These are phyloP conservation scores for Senna siamea DNA, from an alignment of 306 rosid genomes.

Conservation along the genomic window DNA sequence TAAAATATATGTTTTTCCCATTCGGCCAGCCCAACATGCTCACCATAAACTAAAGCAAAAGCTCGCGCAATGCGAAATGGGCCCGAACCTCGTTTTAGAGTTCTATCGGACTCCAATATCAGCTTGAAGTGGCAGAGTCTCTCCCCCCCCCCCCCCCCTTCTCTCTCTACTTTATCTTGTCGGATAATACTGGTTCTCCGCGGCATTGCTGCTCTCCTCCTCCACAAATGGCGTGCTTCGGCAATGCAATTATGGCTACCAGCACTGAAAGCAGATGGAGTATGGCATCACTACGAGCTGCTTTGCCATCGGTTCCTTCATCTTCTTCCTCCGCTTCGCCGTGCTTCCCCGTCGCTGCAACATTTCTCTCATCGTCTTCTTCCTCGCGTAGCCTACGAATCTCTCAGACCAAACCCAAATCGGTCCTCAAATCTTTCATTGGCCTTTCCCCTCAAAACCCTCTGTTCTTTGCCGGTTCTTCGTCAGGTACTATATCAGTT, in stretches of 20 bases:
- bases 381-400: slow-evolving; percentile 33
- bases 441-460: slow-evolving; percentile 66
- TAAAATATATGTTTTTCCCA: background rate
- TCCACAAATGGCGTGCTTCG: slow-evolving; percentile 40
- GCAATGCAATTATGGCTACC: slow-evolving; percentile 44
- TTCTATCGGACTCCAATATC: background rate
- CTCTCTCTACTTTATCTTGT: slow-evolving; percentile 23
- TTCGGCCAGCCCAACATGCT: background rate
- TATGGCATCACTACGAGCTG: slow-evolving; percentile 64
- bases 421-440: slow-evolving; percentile 52
- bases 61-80: background rate
- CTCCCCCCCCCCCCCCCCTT: background rate
- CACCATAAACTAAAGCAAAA: background rate
- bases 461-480: slow-evolving; percentile 43
- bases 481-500: slow-evolving; percentile 52
- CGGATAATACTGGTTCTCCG: background rate
- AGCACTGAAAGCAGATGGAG: slow-evolving; percentile 51
- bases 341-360: slow-evolving; percentile 37
- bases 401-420: slow-evolving; percentile 44
- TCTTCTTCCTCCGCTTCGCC: slow-evolving; percentile 39
- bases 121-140: too few species aligned
- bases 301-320: slow-evolving; percentile 52
- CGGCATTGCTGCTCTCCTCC: background rate
- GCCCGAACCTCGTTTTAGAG: background rate
- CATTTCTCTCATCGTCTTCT: slow-evolving; percentile 16